Evolutionary conservation across 179 eudicot species (phyloP), one percentile per base, ranked within the genome.

Genomic region (Gypsophila paniculata): DNA sequence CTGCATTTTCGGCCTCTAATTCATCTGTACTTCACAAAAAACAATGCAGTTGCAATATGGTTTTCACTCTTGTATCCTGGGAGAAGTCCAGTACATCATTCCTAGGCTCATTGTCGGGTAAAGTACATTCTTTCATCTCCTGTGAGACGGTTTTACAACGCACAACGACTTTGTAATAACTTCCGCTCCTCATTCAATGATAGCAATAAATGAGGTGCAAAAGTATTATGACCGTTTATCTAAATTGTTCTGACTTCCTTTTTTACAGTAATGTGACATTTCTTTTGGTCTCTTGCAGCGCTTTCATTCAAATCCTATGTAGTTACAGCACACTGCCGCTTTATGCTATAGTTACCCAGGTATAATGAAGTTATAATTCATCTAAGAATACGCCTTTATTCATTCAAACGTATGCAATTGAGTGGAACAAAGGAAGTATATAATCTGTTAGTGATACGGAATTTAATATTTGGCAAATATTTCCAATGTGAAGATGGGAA

Each of bases 291-390:
- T 66, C 68, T 66, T 81, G 70, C 77, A 94, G 99, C 71, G 89
- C 82, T 54, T 74, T 91, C 70, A 85, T 91, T 76, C 99, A 91
- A 81, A 83, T 90, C 18, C 83, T 94, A 63, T 91, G 96, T 84
- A 91, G 99, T 81, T 90, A 90, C 74, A 94, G 99, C 83, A 94
- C 99, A 21, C 82, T 94, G n/a, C 99, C 99, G 1, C 99, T 94
- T 58, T 94, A 94, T 71, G 99, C 99, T 74, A 84, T 91, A 21
- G 99, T 94, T 42, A 88, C 99, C 13, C 99, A 94, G 97, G 99
- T 91, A 79, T 60, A 32, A 70, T 61, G 0, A 18, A 42, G 11
- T 42, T 42, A 42, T 42, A 42, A 42, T 42, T 42, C 46, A 9
- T 6, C 11, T 42, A 42, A 3, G 11, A 42, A 42, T 29, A 29